These are phyloP conservation scores for Glutinoglossum americanum DNA, from an alignment of 495 filamentous ascomycete genomes.

Conservation along the genomic window DNA sequence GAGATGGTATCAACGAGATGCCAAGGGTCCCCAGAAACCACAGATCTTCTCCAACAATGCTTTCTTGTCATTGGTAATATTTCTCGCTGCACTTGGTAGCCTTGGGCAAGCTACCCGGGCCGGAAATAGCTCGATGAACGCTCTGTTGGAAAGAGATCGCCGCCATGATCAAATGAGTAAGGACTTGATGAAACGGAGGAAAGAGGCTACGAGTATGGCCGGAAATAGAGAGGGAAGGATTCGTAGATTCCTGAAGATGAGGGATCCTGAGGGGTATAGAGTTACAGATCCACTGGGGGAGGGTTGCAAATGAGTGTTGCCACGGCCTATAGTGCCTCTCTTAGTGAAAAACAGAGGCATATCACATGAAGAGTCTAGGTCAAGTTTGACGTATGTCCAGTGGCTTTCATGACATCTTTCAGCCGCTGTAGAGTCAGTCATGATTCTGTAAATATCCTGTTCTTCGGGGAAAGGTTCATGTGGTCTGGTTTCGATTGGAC, in stretches of 20 bases:
- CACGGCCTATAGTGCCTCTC: slow-evolving; percentile 13
- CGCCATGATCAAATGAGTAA: slow-evolving; percentile 39
- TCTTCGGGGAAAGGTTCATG: too few relatives aligned
- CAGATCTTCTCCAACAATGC: slow-evolving; percentile 48
- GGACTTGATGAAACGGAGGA: slow-evolving; percentile 34
- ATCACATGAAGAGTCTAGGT: background rate
- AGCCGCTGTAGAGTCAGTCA: background rate
- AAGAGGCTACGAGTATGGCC: slow-evolving; percentile 22
- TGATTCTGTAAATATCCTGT: background rate
- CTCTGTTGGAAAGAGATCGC: slow-evolving; percentile 39
- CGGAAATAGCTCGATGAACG: slow-evolving; percentile 27
- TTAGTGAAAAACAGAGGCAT: slow-evolving; percentile 6
- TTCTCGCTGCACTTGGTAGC: slow-evolving; percentile 42
- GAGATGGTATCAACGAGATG: slow-evolving; percentile 44
- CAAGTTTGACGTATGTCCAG: too few relatives aligned
- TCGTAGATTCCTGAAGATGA: slow-evolving; percentile 45
- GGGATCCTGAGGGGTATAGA: slow-evolving; percentile 24
- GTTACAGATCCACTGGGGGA: slow-evolving; percentile 11
- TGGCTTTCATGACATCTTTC: background rate
- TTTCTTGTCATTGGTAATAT: slow-evolving; percentile 47
- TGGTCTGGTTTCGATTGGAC: too few relatives aligned
- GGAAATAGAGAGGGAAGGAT: slow-evolving; percentile 41
- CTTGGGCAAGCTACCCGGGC: slow-evolving; percentile 48
- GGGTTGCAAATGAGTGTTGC: slow-evolving; percentile 11
- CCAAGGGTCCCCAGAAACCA: slow-evolving; percentile 28